Evolutionary conservation across 768 basidiomycete species (phyloP), one percentile per base, ranked within the genome.

Genomic region (Tremella fuciformis): DNA sequence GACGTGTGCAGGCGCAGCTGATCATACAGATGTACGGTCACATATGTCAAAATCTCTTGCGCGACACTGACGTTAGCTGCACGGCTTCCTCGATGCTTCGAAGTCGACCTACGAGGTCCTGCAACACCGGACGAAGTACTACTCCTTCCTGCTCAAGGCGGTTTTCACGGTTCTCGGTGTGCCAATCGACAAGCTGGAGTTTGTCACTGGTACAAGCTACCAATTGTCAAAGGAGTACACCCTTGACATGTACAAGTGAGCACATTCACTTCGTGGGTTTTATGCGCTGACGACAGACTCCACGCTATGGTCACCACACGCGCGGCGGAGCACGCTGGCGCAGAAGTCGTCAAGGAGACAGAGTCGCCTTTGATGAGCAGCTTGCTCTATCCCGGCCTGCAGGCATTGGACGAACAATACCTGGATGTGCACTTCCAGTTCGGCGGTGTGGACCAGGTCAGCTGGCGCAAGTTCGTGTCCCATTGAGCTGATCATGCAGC

Each of bases 321-420:
- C 77, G 96, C 98, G 66, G 91, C 94, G 22, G 94, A 94, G 76
- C 96, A 96, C 77, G 96, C 96, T 0, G 96, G 96, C 4, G 93
- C 96, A 1, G 96, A 98, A 76, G 96, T 98, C 56, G 96, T 99
- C 66, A 98, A 98, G 77, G 94, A 97, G 77, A 89, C 93, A 4
- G 89, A 91, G 61, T 91, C 87, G 70, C 89, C 92, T 0, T 80
- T 93, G 50, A 80, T 99, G 54, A 91, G 90, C 62, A 92, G 92
- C 1, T 77, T 98, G 61, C 83, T 99, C 56, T 98, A 99, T 82
- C 96, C 96, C 0, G 92, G 93, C 39, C 78, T 99, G 41, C 96
- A 99, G 68, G 93, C 96, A 9, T 84, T 99, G 24, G 96, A 99
- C 67, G 96, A 99, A 77, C 86, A 98, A 79, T 97, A 98, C 82